Conservation (phyloP, 2,329 filamentous ascomycete species). For the Fusarium sp. region DNA sequence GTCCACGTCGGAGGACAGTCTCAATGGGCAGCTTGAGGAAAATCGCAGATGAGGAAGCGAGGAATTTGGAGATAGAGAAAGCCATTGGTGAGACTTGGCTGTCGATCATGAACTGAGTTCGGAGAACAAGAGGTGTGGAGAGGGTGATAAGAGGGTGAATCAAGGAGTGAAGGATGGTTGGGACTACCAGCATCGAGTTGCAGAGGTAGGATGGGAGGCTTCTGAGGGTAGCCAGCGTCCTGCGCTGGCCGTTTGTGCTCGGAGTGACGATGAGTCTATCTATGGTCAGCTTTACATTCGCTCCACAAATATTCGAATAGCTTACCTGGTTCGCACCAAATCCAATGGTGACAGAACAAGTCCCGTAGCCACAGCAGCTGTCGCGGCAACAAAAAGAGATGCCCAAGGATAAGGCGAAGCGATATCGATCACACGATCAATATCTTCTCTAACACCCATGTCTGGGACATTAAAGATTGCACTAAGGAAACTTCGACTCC, state of each 20-base stretch:
- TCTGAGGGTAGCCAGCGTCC: conserved; percentile 81
- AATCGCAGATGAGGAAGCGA: conserved; percentile 81
- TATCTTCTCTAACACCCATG: conserved; percentile 77
- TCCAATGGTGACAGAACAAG: conserved; percentile 88
- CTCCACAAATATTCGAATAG: background rate
- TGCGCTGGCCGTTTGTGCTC: conserved; percentile 77
- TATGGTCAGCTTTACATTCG: conserved; percentile 44
- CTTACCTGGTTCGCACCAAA: conserved; percentile 79
- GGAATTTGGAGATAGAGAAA: conserved; percentile 85
- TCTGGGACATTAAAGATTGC: conserved; percentile 92
- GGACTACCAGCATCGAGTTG: conserved; percentile 75
- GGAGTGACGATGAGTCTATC: conserved; percentile 83
- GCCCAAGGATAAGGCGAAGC: conserved; percentile 85
- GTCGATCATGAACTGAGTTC: conserved; percentile 86
- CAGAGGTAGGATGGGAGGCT: conserved; percentile 82
- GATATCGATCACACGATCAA: conserved; percentile 78
- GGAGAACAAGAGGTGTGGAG: conserved; percentile 85
- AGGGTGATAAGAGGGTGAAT: conserved; percentile 85
- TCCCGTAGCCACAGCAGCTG: conserved; percentile 76
- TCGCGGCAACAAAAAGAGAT: conserved; percentile 77
- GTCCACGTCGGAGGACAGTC: conserved; percentile 88
- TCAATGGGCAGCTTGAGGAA: conserved; percentile 91
- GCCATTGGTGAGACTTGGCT: conserved; percentile 81
- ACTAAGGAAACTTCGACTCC: conserved; percentile 89
- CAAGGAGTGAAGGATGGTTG: conserved; percentile 88